A percentile compares a stretch with the other conserved stretches of the same genome.
Evolutionary conservation across 352 stramenopile genomes (phyloP).

Genomic region (Pseudoperonospora humuli): DNA sequence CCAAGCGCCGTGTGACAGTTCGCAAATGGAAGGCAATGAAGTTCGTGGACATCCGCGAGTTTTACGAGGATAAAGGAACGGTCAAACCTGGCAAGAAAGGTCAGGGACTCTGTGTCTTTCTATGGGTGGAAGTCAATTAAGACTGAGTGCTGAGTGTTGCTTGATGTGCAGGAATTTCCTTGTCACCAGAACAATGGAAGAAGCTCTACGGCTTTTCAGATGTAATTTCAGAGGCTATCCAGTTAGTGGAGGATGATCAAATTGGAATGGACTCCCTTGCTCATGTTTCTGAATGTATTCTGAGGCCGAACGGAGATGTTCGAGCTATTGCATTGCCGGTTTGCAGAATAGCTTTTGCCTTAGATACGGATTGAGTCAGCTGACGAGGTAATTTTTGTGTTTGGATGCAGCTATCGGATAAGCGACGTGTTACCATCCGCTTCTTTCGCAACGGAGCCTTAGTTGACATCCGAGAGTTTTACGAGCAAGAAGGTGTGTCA

Average conservation of each 20-base stretch:
- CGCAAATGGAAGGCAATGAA: constrained; percentile 44
- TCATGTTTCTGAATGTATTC: constrained; percentile 25
- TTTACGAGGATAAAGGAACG: constrained; percentile 55
- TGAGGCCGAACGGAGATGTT: constrained; percentile 27
- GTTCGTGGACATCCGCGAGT: constrained; percentile 71
- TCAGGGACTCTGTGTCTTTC: constrained; percentile 1
- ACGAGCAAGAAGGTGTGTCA: constrained; percentile 40
- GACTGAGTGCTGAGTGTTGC: no score
- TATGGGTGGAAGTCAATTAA: no score
- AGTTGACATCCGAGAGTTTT: constrained; percentile 70
- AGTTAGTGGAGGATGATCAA: constrained; percentile 37
- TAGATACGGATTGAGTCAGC: not conserved
- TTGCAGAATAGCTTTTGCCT: not conserved
- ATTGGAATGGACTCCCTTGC: constrained; percentile 26
- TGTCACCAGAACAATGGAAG: constrained; percentile 49
- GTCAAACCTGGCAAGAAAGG: constrained; percentile 73
- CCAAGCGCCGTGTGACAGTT: constrained; percentile 50
- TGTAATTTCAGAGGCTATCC: constrained; percentile 35
- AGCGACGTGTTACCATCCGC: constrained; percentile 40
- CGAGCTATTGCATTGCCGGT: constrained; percentile 43
- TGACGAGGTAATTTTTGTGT: not conserved
- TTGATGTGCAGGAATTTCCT: constrained; percentile 45
- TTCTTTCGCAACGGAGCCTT: constrained; percentile 44
- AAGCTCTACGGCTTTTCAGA: constrained; percentile 31
- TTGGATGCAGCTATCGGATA: constrained; percentile 38